These are phyloP conservation scores for Hirsutella rhossiliensis DNA, from an alignment of 2,329 filamentous ascomycete genomes.

Conservation along the genomic window DNA sequence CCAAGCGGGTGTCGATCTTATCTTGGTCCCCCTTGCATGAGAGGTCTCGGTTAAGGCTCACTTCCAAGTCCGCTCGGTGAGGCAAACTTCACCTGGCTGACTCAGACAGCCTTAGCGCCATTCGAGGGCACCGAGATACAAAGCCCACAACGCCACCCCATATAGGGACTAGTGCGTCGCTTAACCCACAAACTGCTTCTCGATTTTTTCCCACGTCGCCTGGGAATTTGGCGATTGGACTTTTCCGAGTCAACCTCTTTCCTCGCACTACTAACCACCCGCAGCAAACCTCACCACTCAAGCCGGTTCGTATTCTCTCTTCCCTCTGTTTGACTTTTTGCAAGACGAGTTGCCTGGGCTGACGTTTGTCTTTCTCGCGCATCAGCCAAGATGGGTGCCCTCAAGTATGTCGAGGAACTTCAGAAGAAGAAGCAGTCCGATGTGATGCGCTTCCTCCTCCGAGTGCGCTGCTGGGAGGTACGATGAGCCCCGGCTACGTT, in stretches of 20 bases:
- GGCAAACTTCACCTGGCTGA: slow-evolving; percentile 1
- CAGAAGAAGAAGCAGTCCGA: slow-evolving; percentile 99
- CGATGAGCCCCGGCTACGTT: slow-evolving; percentile 37
- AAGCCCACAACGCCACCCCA: slow-evolving; percentile 14
- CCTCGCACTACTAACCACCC: slow-evolving; percentile 20
- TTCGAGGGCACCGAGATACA: slow-evolving; percentile 12
- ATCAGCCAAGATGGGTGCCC: slow-evolving; percentile 85
- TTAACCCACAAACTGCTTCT: slow-evolving; percentile 25
- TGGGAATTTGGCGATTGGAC: slow-evolving; percentile 12
- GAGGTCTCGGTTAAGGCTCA: too few relatives aligned
- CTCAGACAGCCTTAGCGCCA: background rate
- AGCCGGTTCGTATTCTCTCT: slow-evolving; percentile 21
- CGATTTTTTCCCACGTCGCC: slow-evolving; percentile 23
- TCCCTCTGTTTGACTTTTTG: background rate
- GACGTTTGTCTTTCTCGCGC: background rate
- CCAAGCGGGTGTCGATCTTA: too few relatives aligned
- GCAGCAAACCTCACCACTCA: slow-evolving; percentile 21
- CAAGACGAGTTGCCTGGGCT: background rate
- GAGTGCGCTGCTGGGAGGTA: slow-evolving; percentile 99
- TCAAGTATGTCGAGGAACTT: slow-evolving; percentile 99
- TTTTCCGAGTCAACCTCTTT: slow-evolving; percentile 14
- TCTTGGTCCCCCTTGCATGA: too few relatives aligned
- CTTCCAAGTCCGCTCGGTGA: background rate
- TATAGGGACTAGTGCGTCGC: slow-evolving; percentile 17
- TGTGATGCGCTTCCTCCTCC: slow-evolving; percentile 99